These are phyloP conservation scores for Boletus vinaceobasis DNA, from an alignment of 768 basidiomycete species.

Conservation along the genomic window DNA sequence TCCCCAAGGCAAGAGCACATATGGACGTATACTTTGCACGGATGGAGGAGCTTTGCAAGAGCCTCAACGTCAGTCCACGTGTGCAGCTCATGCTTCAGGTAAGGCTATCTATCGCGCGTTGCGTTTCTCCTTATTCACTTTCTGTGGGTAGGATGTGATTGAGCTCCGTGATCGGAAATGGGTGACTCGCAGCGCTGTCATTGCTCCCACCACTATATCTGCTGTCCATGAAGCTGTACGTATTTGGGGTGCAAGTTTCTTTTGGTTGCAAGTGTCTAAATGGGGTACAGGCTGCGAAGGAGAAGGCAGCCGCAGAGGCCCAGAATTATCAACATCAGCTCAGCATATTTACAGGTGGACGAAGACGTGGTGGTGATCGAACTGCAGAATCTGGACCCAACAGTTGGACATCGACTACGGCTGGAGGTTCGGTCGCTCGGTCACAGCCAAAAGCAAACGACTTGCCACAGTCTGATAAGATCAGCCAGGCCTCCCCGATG, in stretches of 20 bases:
- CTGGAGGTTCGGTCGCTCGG: conserved; percentile 47
- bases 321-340: conserved; percentile 57
- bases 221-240: conserved; percentile 83
- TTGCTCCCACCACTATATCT: conserved; percentile 84
- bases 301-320: conserved; percentile 65
- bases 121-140: background rate
- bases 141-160: conserved; percentile 70
- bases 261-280: conserved; percentile 2
- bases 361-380: conserved; percentile 78
- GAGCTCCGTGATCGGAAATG: conserved; percentile 85
- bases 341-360: conserved; percentile 87
- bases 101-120: conserved; percentile 9
- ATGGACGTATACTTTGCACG: conserved; percentile 93
- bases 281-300: conserved; percentile 66
- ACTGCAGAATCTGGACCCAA: conserved; percentile 66
- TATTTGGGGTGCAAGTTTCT: conserved; percentile 13
- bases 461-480: conserved; percentile 85
- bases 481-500: conserved; percentile 64
- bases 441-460: conserved; percentile 79
- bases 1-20: conserved; percentile 72
- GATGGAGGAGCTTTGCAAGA: conserved; percentile 80
- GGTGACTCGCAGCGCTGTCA: conserved; percentile 65
- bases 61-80: conserved; percentile 71
- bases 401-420: conserved; percentile 86
- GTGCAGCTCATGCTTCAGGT: conserved; percentile 97